Conservation (phyloP, 73 alveolate species). For the Paramecium bursaria region DNA sequence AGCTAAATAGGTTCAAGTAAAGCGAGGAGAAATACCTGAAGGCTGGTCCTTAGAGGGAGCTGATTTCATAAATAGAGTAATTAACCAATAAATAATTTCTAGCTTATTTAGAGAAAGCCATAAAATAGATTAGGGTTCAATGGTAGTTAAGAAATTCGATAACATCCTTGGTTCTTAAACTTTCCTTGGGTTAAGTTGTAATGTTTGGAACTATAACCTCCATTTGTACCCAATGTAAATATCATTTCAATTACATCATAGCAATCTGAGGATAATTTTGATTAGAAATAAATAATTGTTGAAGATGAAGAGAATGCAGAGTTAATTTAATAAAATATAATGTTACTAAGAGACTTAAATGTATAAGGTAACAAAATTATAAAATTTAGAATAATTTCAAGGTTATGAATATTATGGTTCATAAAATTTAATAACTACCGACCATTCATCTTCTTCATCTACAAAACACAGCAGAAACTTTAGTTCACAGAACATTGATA, state of each 20-base stretch:
- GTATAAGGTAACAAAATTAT: too few species aligned
- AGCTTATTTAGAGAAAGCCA: constrained; percentile 80
- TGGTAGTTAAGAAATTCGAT: constrained; percentile 94
- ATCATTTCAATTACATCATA: background rate
- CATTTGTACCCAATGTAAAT: constrained; percentile 82
- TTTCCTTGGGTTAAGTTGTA: constrained; percentile 88
- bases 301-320: too few species aligned
- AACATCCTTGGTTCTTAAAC: constrained; percentile 96
- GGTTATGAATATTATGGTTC: too few species aligned
- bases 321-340: too few species aligned
- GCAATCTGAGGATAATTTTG: constrained; percentile 73
- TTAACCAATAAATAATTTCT: constrained; percentile 16
- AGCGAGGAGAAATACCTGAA: constrained; percentile 85
- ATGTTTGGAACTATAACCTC: constrained; percentile 83
- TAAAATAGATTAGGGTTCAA: constrained; percentile 88
- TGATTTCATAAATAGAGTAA: constrained; percentile 91
- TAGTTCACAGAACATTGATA: too few species aligned
- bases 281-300: too few species aligned
- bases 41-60: constrained; percentile 98
- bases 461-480: too few species aligned
- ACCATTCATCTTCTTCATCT: too few species aligned
- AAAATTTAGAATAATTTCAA: too few species aligned
- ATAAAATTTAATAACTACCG: too few species aligned
- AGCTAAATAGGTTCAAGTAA: constrained; percentile 86
- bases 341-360: too few species aligned